These are phyloP conservation scores for Vanrija humicola DNA, from an alignment of 1,284 basidiomycete species.

Conservation along the genomic window DNA sequence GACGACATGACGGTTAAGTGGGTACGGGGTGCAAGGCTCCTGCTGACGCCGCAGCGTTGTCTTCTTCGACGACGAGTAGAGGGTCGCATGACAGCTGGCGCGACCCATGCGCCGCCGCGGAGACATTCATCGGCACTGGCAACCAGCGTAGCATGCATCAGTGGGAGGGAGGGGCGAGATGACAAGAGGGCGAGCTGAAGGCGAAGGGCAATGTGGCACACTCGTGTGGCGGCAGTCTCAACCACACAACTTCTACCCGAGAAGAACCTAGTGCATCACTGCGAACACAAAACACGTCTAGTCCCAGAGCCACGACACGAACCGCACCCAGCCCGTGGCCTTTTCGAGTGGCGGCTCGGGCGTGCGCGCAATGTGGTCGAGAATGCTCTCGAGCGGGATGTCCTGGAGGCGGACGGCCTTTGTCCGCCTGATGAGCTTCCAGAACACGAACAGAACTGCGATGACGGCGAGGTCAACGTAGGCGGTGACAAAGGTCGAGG, in stretches of 20 bases:
- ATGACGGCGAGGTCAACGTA: slow-evolving; percentile 29
- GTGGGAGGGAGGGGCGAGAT: no score
- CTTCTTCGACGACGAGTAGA: slow-evolving; percentile 23
- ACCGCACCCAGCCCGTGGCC: slow-evolving; percentile 7
- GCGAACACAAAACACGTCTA: slow-evolving; percentile 3
- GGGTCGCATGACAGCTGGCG: neutral
- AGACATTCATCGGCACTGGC: no score
- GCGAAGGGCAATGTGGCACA: no score
- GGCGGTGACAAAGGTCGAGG: slow-evolving; percentile 18
- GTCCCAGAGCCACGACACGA: slow-evolving; percentile 24
- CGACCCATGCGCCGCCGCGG: no score
- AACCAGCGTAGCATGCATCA: no score
- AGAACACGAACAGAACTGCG: slow-evolving; percentile 7
- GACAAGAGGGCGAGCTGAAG: no score
- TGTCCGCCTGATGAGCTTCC: slow-evolving; percentile 22
- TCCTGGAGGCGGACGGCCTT: slow-evolving; percentile 12
- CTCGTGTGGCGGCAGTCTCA: no score
- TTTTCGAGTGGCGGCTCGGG: slow-evolving; percentile 8
- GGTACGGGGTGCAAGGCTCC: slow-evolving; percentile 43
- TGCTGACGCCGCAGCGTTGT: slow-evolving; percentile 20
- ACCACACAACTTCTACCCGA: no score
- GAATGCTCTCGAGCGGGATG: slow-evolving; percentile 20
- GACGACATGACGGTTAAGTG: slow-evolving; percentile 91
- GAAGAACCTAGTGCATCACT: no score
- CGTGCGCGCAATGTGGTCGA: slow-evolving; percentile 12